These are phyloP conservation scores for Rhypophila decipiens DNA, from an alignment of 495 filamentous ascomycete genomes.

Conservation along the genomic window DNA sequence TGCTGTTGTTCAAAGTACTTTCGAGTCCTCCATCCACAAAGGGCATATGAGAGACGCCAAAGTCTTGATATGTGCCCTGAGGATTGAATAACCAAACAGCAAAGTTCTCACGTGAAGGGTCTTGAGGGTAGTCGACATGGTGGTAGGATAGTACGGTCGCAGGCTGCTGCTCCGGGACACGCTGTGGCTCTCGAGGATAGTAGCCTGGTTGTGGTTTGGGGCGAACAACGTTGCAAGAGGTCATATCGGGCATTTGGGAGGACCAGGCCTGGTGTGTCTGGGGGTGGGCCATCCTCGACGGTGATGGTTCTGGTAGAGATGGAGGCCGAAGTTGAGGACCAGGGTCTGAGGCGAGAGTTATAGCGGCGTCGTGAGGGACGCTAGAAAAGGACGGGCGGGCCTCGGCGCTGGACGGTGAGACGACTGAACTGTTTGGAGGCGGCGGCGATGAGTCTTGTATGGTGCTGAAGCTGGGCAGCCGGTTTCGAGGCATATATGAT, in stretches of 20 bases:
- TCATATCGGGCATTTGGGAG: slow-evolving; percentile 30
- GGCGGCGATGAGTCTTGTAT: slow-evolving; percentile 28
- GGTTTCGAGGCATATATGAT: slow-evolving; percentile 83
- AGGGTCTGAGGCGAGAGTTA: slow-evolving; percentile 39
- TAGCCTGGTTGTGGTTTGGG: slow-evolving; percentile 38
- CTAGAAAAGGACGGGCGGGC: slow-evolving; percentile 30
- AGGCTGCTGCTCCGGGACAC: slow-evolving; percentile 29
- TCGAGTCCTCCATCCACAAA: slow-evolving; percentile 46
- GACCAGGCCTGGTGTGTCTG: slow-evolving; percentile 20
- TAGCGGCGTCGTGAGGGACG: slow-evolving; percentile 42
- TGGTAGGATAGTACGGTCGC: slow-evolving; percentile 29
- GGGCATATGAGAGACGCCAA: slow-evolving; percentile 35
- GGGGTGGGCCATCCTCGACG: slow-evolving; percentile 12
- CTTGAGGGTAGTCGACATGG: slow-evolving; percentile 27
- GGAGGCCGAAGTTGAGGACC: slow-evolving; percentile 22
- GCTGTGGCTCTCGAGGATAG: slow-evolving; percentile 28
- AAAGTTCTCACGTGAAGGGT: slow-evolving; percentile 40
- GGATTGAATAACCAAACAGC: slow-evolving; percentile 46
- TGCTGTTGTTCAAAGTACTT: slow-evolving; percentile 44
- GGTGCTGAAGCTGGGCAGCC: slow-evolving; percentile 67
- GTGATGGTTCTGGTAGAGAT: slow-evolving; percentile 15
- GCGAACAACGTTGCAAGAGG: slow-evolving; percentile 33
- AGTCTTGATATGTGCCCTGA: slow-evolving; percentile 32
- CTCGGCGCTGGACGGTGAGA: slow-evolving; percentile 24
- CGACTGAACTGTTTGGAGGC: slow-evolving; percentile 12